Conservation (phyloP, 495 filamentous ascomycete species). For the Talaromyces proteolyticus region DNA sequence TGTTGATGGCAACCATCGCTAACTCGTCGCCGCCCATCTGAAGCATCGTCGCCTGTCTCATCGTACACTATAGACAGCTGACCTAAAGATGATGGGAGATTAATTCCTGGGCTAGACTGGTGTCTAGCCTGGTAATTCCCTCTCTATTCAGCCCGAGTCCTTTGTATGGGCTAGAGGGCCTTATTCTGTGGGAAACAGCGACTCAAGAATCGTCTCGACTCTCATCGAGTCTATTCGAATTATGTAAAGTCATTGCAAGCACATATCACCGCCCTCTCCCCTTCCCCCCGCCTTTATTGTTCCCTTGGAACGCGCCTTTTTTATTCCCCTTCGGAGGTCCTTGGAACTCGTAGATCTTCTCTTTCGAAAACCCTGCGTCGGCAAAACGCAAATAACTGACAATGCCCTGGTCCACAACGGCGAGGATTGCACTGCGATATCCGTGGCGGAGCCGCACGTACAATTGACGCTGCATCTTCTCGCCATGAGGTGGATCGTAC, state of each 20-base stretch:
- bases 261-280: conserved; percentile 17
- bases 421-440: conserved; percentile 75
- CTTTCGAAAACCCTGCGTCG: conserved; percentile 74
- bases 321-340: conserved; percentile 23
- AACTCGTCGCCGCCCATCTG: conserved; percentile 23
- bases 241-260: background rate
- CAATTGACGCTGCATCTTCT: conserved; percentile 42
- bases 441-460: conserved; percentile 78
- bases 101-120: conserved; percentile 3
- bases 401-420: conserved; percentile 83
- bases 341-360: conserved; percentile 54
- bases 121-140: conserved; percentile 15
- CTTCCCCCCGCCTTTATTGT: conserved; percentile 29
- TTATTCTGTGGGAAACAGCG: conserved; percentile 32
- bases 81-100: conserved; percentile 81
- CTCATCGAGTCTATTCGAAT: background rate
- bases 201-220: background rate
- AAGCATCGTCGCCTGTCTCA: conserved; percentile 65
- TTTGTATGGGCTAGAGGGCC: conserved; percentile 16
- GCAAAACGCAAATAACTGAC: conserved; percentile 78
- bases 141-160: conserved; percentile 27
- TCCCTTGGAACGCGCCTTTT: conserved; percentile 20
- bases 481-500: conserved; percentile 49
- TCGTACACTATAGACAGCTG: conserved; percentile 52
- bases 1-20: no score